Percentiles rank a stretch among this genome's conserved stretches.
Evolutionary conservation across 129 eudicot genomes (phyloP).

Genomic region (Chrysanthemum seticuspe): DNA sequence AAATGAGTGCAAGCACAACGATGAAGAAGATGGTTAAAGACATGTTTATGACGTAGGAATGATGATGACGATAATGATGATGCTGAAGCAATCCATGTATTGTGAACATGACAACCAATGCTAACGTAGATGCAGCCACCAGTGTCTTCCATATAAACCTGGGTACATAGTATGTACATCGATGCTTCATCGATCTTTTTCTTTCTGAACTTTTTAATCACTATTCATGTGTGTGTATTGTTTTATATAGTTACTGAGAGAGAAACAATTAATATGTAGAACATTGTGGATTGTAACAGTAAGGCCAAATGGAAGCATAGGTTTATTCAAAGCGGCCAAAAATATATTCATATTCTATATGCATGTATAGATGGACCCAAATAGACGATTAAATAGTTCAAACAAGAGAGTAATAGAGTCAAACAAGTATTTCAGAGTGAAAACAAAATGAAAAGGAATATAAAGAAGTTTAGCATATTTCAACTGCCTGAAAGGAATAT

Average conservation of each 20-base stretch:
- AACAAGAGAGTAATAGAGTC: constrained; percentile 24
- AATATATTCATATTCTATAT: neutral
- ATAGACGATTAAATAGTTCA: neutral
- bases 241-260: neutral
- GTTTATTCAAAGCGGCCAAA: neutral
- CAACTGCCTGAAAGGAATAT: too few relatives aligned
- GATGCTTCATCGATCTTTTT: constrained; percentile 13
- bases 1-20: constrained; percentile 14
- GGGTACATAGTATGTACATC: constrained; percentile 29
- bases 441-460: too few relatives aligned
- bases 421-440: constrained; percentile 10
- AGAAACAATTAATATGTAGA: constrained; percentile 2
- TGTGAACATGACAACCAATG: constrained; percentile 30
- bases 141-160: constrained; percentile 30
- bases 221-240: neutral
- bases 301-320: neutral
- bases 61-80: neutral
- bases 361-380: neutral
- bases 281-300: neutral
- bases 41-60: constrained; percentile 12
- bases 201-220: neutral
- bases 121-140: constrained; percentile 20
- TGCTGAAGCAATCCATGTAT: constrained; percentile 22
- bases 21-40: constrained; percentile 23
- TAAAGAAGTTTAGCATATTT: neutral